Base-by-base conservation (phyloP, 2,329 filamentous ascomycete genomes). In the Phialemoniopsis sp. region DNA sequence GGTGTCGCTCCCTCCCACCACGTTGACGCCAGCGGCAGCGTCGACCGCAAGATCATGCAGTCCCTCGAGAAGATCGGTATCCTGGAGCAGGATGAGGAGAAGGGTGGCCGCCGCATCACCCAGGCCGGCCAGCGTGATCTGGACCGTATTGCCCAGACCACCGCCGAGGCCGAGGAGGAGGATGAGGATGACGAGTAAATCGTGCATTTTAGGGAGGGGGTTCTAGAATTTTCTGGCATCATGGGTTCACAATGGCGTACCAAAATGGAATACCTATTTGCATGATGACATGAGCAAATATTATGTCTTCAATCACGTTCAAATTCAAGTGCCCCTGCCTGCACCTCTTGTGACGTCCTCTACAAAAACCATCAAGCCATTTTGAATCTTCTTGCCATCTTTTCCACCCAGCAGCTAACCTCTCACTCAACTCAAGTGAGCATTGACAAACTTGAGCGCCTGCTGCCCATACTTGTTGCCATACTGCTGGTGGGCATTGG, bases 21-120 rank as follows among this genome's bases (percentile, higher is more conserved):
- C 81, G 88, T 95, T 61, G 87, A 96, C 67, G 93, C 90, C 69
- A 90, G 85, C 57, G 91, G 91, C 68, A 84, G 82, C 64, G 90
- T 98, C 58, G 93, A 98, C 81, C 89, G 93, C 72, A 96, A 96
- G 81, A 80, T 95, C 67, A 76, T 96, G 69, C 93, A 98, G 81
- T 78, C 90, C 48, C 87, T 98, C 44, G 93, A 96, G 87, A 96
- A 97, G 87, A 96, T 98, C 62, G 90, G 91, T 70, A 90, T 98
- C 58, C 77, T 98, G 49, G 93, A 98, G 85, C 78, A 87, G 64
- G 91, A 96, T 61, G 91, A 96, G 81, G 91, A 97, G 56, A 95
- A 95, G 82, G 93, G 93, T 72, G 93, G 93, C 64, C 88, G 93
- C 66, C 85, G 93, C 70, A 97, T 98, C 76, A 97, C 93, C 62